These are phyloP conservation scores for Cyanidiococcus yangmingshanensis DNA, from an alignment of 23 red algal species.

Conservation along the genomic window DNA sequence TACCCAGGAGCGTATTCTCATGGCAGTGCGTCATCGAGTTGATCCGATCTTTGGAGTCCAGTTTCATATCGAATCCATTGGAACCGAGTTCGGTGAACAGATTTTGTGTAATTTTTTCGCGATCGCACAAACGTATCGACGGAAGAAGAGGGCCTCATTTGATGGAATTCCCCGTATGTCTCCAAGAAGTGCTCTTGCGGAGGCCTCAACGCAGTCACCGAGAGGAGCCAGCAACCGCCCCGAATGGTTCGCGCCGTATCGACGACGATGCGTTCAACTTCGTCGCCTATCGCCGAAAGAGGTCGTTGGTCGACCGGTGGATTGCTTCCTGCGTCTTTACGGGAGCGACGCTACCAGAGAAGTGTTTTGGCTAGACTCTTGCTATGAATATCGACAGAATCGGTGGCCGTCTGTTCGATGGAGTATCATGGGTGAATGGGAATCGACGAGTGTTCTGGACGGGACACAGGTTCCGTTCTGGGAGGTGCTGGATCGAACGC, in stretches of 20 bases:
- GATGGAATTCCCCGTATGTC: not conserved
- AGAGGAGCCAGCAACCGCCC: not conserved
- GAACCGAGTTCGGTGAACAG: slow-evolving; percentile 33
- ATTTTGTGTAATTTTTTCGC: slow-evolving; percentile 53
- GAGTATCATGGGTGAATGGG: not conserved
- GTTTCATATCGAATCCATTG: slow-evolving; percentile 81
- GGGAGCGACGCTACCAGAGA: not conserved
- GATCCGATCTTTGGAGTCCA: slow-evolving; percentile 79
- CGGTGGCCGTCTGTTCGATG: not conserved
- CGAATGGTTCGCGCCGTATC: not conserved
- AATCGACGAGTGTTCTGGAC: not conserved
- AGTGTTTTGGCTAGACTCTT: slow-evolving; percentile 13
- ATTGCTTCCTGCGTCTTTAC: not conserved
- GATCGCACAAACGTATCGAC: not conserved
- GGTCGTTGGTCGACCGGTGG: not conserved
- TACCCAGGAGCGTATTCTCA: slow-evolving; percentile 29
- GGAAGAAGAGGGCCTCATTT: not conserved
- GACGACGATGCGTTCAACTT: not conserved
- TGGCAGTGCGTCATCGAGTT: slow-evolving; percentile 59
- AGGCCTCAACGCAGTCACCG: not conserved
- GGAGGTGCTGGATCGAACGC: not conserved
- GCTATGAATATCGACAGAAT: not conserved
- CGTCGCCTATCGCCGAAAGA: not conserved
- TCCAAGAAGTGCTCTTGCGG: not conserved
- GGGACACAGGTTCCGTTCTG: not conserved